These are phyloP conservation scores for Pseudogymnoascus sp. DNA, from an alignment of 2,329 filamentous ascomycete species.

Conservation along the genomic window DNA sequence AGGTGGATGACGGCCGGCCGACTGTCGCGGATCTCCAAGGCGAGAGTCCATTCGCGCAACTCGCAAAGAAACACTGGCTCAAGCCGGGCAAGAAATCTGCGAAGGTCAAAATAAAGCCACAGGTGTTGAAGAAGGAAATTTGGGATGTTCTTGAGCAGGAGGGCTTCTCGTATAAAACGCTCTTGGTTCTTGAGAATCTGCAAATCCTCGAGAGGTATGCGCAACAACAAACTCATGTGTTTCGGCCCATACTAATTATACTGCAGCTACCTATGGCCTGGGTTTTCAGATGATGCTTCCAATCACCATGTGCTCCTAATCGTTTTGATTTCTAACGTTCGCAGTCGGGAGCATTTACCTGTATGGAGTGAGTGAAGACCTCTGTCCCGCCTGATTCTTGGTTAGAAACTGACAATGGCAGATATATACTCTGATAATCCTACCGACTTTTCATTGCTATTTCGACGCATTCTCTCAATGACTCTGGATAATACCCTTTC, in stretches of 20 bases:
- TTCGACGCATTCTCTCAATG: constrained; percentile 83
- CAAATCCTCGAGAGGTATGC: constrained; percentile 76
- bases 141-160: constrained; percentile 85
- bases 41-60: constrained; percentile 63
- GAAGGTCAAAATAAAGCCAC: constrained; percentile 66
- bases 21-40: constrained; percentile 63
- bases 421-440: constrained; percentile 69
- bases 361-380: constrained; percentile 62
- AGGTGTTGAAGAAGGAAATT: constrained; percentile 77
- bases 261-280: constrained; percentile 82
- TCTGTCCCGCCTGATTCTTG: background rate
- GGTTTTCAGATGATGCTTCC: constrained; percentile 78
- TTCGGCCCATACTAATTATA: constrained; percentile 17
- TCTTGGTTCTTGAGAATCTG: constrained; percentile 79
- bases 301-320: constrained; percentile 88
- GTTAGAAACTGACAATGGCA: constrained; percentile 28
- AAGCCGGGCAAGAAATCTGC: constrained; percentile 51
- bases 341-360: constrained; percentile 76
- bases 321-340: constrained; percentile 77
- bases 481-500: constrained; percentile 64
- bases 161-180: constrained; percentile 66
- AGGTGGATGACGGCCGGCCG: constrained; percentile 43
- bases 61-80: constrained; percentile 83
- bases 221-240: background rate
- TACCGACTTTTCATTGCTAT: constrained; percentile 78